Conservation (phyloP, 495 filamentous ascomycete genomes). For the Podospora fimiseda region DNA sequence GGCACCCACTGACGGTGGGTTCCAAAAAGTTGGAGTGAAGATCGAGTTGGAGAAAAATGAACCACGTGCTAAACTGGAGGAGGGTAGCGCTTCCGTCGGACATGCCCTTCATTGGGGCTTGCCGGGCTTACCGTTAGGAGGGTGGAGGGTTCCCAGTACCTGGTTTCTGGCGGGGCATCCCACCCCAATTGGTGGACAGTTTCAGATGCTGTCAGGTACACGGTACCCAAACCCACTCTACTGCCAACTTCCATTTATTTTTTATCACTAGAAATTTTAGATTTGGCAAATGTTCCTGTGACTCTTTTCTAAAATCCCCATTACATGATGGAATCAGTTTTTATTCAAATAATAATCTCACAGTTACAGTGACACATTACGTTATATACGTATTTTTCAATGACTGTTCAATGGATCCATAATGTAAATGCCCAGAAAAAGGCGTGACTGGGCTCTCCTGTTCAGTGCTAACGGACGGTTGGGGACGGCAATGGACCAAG, state of each 20-base stretch:
- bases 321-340: too few relatives aligned
- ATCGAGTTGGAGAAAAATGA: neutral
- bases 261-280: too few relatives aligned
- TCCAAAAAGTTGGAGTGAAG: too few relatives aligned
- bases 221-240: neutral
- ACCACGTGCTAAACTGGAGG: neutral
- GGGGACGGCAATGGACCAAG: neutral
- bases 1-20: too few relatives aligned
- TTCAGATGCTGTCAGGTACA: slow-evolving; percentile 2
- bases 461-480: neutral
- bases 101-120: neutral
- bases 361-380: too few relatives aligned
- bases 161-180: neutral
- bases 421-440: neutral
- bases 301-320: too few relatives aligned
- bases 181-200: neutral
- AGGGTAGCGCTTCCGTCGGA: neutral
- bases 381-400: too few relatives aligned
- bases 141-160: neutral
- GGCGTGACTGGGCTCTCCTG: neutral
- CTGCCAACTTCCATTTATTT: too few relatives aligned
- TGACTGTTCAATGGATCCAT: too few relatives aligned
- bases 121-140: neutral
- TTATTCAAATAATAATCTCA: too few relatives aligned
- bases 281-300: too few relatives aligned